A percentile compares a stretch with the other conserved stretches of the same genome.
Evolutionary conservation across 78 protist genomes (phyloP).

Genomic region (Planoprotostelium fungivorum): DNA sequence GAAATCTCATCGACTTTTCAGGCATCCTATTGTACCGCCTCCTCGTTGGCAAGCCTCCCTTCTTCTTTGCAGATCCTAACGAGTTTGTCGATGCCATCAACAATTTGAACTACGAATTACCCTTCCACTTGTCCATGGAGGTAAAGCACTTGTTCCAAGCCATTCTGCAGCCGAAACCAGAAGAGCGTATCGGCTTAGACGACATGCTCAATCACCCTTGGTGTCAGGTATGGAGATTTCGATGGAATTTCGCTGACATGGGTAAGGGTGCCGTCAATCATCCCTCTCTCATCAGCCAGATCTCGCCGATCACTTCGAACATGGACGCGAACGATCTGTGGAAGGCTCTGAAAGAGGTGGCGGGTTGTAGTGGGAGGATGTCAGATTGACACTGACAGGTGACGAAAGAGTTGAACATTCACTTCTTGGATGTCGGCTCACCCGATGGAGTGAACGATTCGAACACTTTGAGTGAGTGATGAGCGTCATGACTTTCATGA

Average conservation of each 20-base stretch:
- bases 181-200: not conserved
- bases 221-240: too few species aligned
- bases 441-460: not conserved
- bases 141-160: not conserved
- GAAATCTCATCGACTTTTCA: too few species aligned
- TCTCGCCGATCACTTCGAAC: not conserved
- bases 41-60: conserved; percentile 70
- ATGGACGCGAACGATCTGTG: not conserved
- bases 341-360: not conserved
- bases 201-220: not conserved
- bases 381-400: not conserved
- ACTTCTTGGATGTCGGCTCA: not conserved
- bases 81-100: not conserved
- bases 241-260: too few species aligned
- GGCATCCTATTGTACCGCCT: conserved; percentile 84
- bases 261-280: not conserved
- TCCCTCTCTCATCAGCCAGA: not conserved
- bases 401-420: not conserved
- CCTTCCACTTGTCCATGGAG: not conserved
- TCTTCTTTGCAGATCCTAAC: not conserved
- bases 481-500: not conserved
- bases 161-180: not conserved
- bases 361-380: too few species aligned
- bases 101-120: not conserved
- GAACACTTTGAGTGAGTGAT: not conserved